Evolutionary conservation across 2,329 filamentous ascomycete species (phyloP).

Genomic region (Coniochaeta sp.): DNA sequence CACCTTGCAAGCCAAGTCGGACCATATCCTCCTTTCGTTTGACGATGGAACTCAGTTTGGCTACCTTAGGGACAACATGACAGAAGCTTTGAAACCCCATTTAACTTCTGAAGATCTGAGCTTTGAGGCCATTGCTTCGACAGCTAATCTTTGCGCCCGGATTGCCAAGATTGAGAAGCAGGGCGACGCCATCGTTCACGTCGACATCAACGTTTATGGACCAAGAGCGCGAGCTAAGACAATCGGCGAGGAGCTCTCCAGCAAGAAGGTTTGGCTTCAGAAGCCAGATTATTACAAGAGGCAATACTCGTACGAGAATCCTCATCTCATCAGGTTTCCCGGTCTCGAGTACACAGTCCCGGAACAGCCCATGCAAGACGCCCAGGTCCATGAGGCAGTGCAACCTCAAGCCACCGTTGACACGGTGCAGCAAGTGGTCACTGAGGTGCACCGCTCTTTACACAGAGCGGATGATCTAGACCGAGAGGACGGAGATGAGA

Average conservation of each 20-base stretch:
- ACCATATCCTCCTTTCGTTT: conserved; percentile 15
- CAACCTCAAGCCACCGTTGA: not conserved
- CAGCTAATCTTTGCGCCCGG: conserved; percentile 11
- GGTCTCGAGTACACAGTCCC: conserved; percentile 9
- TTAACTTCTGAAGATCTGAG: conserved; percentile 8
- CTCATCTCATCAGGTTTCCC: conserved; percentile 16
- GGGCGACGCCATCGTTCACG: conserved; percentile 18
- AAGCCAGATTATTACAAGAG: conserved; percentile 17
- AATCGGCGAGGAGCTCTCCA: conserved; percentile 21
- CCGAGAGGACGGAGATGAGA: conserved; percentile 11
- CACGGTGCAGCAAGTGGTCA: conserved; percentile 7
- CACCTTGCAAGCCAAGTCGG: conserved; percentile 8
- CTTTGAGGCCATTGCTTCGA: conserved; percentile 15
- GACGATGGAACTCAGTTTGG: conserved; percentile 15
- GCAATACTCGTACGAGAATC: conserved; percentile 20
- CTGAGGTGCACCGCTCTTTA: conserved; percentile 12
- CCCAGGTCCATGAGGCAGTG: conserved; percentile 2
- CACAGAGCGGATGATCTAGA: conserved; percentile 12
- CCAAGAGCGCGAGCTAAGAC: conserved; percentile 8
- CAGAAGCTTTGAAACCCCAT: conserved; percentile 11
- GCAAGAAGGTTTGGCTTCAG: conserved; percentile 26
- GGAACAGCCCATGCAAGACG: conserved; percentile 5
- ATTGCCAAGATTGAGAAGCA: conserved; percentile 18
- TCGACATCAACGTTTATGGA: conserved; percentile 31
- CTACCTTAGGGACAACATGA: conserved; percentile 12